Conservation (phyloP, 1,284 basidiomycete genomes). For the Trametes hirsuta region DNA sequence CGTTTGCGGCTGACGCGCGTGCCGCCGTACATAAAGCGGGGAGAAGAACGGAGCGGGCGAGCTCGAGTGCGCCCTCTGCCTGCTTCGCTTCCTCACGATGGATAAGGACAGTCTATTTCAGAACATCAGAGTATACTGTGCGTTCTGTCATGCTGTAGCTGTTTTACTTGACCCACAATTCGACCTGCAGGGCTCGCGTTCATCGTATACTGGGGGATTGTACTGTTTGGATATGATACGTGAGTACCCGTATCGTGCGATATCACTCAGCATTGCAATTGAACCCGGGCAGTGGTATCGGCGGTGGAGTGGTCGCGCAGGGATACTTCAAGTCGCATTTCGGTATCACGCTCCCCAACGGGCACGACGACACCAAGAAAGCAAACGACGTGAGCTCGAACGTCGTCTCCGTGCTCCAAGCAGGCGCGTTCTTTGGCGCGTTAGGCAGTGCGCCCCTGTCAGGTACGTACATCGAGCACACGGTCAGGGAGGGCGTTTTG, state of each 20-base stretch:
- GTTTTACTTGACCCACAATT: not conserved
- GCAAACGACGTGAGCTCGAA: conserved; percentile 58
- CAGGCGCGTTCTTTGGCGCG: conserved; percentile 82
- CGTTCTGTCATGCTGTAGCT: conserved; percentile 24
- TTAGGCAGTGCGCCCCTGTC: conserved; percentile 67
- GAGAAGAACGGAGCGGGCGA: too few species aligned
- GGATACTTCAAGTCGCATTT: conserved; percentile 66
- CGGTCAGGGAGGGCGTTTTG: too few species aligned
- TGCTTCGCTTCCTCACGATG: conserved; percentile 12
- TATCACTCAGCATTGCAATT: conserved; percentile 5
- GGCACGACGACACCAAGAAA: conserved; percentile 38
- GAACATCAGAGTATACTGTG: conserved; percentile 66
- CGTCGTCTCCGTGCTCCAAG: conserved; percentile 79
- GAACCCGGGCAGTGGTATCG: conserved; percentile 45
- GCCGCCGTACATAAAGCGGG: not conserved
- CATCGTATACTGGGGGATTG: conserved; percentile 77
- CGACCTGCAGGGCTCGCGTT: conserved; percentile 61
- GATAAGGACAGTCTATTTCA: conserved; percentile 37
- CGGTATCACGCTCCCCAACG: conserved; percentile 50
- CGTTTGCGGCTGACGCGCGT: not conserved
- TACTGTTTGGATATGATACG: conserved; percentile 81
- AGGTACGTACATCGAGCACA: conserved; percentile 39
- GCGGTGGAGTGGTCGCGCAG: conserved; percentile 69
- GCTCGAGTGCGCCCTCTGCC: too few species aligned
- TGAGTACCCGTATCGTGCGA: conserved; percentile 36